Conservation (phyloP, 2,329 filamentous ascomycete species). For the Nothophaeocryptopus gaeumannii region DNA sequence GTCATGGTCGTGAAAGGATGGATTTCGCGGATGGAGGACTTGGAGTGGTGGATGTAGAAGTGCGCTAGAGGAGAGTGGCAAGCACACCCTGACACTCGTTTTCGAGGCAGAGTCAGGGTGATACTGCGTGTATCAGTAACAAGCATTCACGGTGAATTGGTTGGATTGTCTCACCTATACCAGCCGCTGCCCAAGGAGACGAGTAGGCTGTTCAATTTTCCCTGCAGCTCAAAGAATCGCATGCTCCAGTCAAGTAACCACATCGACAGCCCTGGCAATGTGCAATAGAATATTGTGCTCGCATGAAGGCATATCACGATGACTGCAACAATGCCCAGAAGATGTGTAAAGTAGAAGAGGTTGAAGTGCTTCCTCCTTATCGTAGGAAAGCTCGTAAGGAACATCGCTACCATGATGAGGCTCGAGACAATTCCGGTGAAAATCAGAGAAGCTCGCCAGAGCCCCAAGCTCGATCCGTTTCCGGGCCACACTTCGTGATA, state of each 20-base stretch:
- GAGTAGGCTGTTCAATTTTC: conserved; percentile 10
- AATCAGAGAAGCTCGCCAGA: conserved; percentile 19
- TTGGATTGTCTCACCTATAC: conserved; percentile 7
- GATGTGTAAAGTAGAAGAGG: conserved; percentile 20
- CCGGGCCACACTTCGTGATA: conserved; percentile 20
- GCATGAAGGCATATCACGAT: conserved; percentile 20
- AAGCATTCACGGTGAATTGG: not conserved
- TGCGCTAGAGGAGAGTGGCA: conserved; percentile 16
- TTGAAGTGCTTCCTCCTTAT: conserved; percentile 19
- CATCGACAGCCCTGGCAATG: conserved; percentile 17
- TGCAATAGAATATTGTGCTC: conserved; percentile 21
- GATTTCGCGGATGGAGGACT: conserved; percentile 9
- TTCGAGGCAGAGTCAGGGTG: conserved; percentile 13
- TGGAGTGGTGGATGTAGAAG: conserved; percentile 17
- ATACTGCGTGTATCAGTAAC: conserved; percentile 6
- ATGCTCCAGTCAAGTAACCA: conserved; percentile 19
- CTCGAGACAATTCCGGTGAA: conserved; percentile 15
- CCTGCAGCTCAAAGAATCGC: conserved; percentile 9
- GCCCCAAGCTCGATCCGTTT: conserved; percentile 9
- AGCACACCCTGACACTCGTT: conserved; percentile 14
- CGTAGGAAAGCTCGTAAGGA: conserved; percentile 15
- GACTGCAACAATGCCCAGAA: conserved; percentile 15
- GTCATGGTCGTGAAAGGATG: conserved; percentile 18
- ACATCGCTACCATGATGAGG: conserved; percentile 18
- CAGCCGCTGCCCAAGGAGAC: conserved; percentile 13